A percentile compares a stretch with the other conserved stretches of the same genome.
Conservation (phyloP, 2,329 filamentous ascomycete species). For the Leptographium galeiforme region DNA sequence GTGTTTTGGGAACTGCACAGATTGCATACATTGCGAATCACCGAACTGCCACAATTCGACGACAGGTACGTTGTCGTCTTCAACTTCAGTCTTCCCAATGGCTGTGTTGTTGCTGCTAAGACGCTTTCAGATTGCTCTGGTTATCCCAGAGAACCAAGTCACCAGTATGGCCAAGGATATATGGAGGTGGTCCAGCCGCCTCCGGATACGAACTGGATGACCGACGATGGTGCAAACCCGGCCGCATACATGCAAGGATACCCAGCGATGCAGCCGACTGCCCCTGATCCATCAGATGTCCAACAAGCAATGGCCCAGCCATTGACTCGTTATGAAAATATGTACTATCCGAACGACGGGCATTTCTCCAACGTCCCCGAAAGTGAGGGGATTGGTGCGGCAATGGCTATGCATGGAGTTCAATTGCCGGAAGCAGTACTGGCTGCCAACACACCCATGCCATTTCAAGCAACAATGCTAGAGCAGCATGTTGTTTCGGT, state of each 20-base stretch:
- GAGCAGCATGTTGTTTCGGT: too few species aligned
- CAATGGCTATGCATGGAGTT: not conserved
- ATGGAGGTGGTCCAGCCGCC: not conserved
- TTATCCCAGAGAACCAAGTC: not conserved
- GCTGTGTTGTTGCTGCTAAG: not conserved
- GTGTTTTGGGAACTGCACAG: slow-evolving; percentile 19
- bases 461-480: too few species aligned
- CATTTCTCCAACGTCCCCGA: not conserved
- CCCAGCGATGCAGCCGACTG: slow-evolving; percentile 22
- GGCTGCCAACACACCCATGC: not conserved
- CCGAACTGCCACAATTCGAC: slow-evolving; percentile 17
- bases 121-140: not conserved
- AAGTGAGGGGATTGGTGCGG: not conserved
- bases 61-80: slow-evolving; percentile 17
- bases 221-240: slow-evolving; percentile 16
- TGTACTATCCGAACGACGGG: slow-evolving; percentile 23
- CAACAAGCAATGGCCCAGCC: slow-evolving; percentile 12
- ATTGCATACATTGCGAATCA: slow-evolving; percentile 15
- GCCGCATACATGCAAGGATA: slow-evolving; percentile 21
- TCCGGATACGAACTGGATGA: slow-evolving; percentile 13
- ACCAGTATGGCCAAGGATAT: not conserved
- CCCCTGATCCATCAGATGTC: slow-evolving; percentile 7
- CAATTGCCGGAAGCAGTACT: not conserved
- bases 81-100: not conserved
- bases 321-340: slow-evolving; percentile 20